Evolutionary conservation across 208 protist genomes (phyloP), one percentile per base, ranked within the genome.

Genomic region (Acanthamoeba healyi): DNA sequence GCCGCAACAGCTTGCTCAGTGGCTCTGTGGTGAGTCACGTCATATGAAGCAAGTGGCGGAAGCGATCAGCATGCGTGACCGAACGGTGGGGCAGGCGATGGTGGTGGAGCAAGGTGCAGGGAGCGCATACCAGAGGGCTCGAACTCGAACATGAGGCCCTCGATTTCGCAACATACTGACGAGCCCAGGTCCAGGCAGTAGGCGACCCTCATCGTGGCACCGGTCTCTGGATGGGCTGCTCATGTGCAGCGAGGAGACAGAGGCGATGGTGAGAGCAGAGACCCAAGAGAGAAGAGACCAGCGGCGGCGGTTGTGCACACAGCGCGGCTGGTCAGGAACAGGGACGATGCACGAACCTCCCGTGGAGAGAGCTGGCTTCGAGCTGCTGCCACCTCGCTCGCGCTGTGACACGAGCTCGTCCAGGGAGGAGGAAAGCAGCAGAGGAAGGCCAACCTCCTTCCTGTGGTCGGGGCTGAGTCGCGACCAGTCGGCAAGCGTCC

Each of bases 111-210:
- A 88, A 56, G 54, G 6, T 1, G n/a, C 2, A 0, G 34, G 6
- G 46, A 44, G 65, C 26, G 12, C 51, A 24, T 7, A 70, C 46
- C 82, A 38, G 46, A 1, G 4, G 46, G 82, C 24, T 89, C 82
- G 51, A 89, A 58, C 38, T 58, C 82, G 12, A 67, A 29, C 56
- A 70, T 49, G 34, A 7, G 46, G 14, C 51, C 82, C 1, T 70
- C 56, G 5, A 89, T 63, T 38, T 58, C 56, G 51, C 82, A 58
- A 15, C 82, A 40, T 17, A 81, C 72, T 2, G 72, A 49, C 19
- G 72, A 51, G 72, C 72, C 72, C 72, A 81, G 40, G 72, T 81
- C 72, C 24, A 81, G 5, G 36, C 72, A 81, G 40, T 81, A 81
- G 72, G 72, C 72, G 12, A 81, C 34, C 7, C 44, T 6, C 72